phyloP scores from a whole-genome alignment of 148 eudicot genomes.

The Salicornia ramosissima region DNA sequence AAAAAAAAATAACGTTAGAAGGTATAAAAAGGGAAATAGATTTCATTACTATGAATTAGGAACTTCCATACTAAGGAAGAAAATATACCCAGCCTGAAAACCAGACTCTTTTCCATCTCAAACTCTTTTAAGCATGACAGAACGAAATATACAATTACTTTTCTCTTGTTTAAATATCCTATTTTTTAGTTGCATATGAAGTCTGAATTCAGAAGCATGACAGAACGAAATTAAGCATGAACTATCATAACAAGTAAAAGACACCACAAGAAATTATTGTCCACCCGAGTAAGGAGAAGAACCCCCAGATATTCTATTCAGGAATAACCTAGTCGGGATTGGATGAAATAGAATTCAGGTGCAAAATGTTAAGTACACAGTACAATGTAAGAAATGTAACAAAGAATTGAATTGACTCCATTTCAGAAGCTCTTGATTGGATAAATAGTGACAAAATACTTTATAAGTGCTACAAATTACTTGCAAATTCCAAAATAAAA shows the following conservation, averaged over 20 bases:
- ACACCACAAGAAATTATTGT: not conserved
- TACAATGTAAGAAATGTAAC: not conserved
- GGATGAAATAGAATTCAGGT: not conserved
- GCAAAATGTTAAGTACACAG: not conserved
- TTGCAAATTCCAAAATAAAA: no score
- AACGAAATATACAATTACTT: no score
- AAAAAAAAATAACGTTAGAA: constrained; percentile 18
- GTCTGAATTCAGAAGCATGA: not conserved
- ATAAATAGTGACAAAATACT: not conserved
- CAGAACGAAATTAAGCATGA: not conserved
- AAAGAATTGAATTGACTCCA: not conserved
- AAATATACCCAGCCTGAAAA: no score
- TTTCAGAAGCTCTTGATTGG: not conserved
- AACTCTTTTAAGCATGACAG: no score
- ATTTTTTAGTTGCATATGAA: not conserved
- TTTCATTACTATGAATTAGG: not conserved
- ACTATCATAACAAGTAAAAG: not conserved
- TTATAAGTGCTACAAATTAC: no score
- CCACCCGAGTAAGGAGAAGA: not conserved
- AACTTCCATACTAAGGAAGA: no score
- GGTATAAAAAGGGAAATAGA: not conserved
- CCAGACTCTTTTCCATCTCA: no score
- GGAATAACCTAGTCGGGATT: not conserved
- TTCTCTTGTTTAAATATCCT: not conserved
- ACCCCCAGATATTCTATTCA: no score